Percentiles rank a stretch among this genome's conserved stretches.
Conservation (phyloP, 257 asterid genomes). For the Lithospermum erythrorhizon region DNA sequence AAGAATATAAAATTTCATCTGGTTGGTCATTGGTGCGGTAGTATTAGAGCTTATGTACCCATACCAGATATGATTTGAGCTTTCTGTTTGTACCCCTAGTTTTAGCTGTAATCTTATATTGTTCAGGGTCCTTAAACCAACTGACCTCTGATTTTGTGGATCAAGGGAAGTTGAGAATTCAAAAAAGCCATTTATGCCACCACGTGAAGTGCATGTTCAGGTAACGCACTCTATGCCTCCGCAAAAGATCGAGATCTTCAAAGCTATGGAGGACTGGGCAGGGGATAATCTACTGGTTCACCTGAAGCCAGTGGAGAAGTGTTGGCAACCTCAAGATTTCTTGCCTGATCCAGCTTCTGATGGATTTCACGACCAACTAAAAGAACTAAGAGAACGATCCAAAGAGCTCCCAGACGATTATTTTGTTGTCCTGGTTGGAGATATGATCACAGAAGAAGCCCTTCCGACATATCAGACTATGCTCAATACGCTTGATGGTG, state of each 20-base stretch:
- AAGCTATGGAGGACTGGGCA: constrained; percentile 59
- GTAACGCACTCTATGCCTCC: constrained; percentile 81
- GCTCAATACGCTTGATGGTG: constrained; percentile 80
- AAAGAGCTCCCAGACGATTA: constrained; percentile 75
- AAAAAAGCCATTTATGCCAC: constrained; percentile 49
- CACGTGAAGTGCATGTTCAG: constrained; percentile 59
- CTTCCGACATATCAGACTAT: constrained; percentile 82
- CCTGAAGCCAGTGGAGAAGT: constrained; percentile 72
- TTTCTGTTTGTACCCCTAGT: no score
- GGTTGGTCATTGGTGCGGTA: no score
- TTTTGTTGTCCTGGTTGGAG: constrained; percentile 67
- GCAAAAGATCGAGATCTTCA: constrained; percentile 63
- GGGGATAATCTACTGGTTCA: constrained; percentile 48
- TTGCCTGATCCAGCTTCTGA: constrained; percentile 77
- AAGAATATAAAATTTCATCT: no score
- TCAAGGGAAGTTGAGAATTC: constrained; percentile 40
- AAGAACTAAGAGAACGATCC: constrained; percentile 59
- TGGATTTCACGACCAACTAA: constrained; percentile 57
- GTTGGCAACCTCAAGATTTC: constrained; percentile 89
- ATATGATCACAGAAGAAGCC: constrained; percentile 88
- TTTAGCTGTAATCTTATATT: no score
- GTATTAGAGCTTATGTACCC: no score
- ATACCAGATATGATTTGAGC: no score
- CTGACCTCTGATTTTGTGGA: constrained; percentile 5
- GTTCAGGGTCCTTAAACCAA: no score